Conservation (phyloP, 805 yeast genomes). For the Metschnikowia koreensis region DNA sequence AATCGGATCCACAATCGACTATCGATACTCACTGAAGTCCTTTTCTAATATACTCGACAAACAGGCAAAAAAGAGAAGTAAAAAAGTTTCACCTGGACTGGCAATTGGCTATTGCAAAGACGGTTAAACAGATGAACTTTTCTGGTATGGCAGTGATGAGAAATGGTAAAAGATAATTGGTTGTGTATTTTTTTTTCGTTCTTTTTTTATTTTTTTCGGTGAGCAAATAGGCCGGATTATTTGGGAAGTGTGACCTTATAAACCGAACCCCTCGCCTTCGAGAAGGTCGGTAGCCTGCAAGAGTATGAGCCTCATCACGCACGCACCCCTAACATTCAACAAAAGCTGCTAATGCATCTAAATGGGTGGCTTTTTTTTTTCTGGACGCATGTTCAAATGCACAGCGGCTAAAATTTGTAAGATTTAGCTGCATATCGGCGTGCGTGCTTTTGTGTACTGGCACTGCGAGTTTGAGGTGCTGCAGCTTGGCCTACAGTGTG, state of each 20-base stretch:
- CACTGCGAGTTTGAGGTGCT: slow-evolving; percentile 4
- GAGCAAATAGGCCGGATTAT: background rate
- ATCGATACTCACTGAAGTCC: background rate
- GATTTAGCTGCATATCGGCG: slow-evolving; percentile 12
- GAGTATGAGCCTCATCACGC: slow-evolving; percentile 8
- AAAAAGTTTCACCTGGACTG: too few species aligned
- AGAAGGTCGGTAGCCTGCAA: background rate
- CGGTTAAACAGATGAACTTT: background rate
- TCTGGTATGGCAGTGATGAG: background rate
- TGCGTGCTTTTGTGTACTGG: slow-evolving; percentile 2
- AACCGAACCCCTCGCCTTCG: slow-evolving; percentile 2
- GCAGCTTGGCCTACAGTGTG: slow-evolving; percentile 8
- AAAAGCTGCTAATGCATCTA: slow-evolving; percentile 4
- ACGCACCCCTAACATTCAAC: slow-evolving; percentile 9
- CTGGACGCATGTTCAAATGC: slow-evolving; percentile 1
- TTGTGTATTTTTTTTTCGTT: too few species aligned
- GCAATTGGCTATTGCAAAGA: background rate
- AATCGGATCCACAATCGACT: background rate
- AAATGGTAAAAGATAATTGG: background rate
- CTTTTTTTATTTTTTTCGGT: background rate
- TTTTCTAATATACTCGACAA: background rate
- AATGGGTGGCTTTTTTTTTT: background rate
- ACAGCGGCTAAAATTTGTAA: slow-evolving; percentile 9
- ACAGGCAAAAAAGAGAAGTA: background rate
- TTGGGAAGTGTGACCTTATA: slow-evolving; percentile 2